phyloP scores from a whole-genome alignment of 192 early-diverging fungal genomes.

The Chytriomyces sp. region DNA sequence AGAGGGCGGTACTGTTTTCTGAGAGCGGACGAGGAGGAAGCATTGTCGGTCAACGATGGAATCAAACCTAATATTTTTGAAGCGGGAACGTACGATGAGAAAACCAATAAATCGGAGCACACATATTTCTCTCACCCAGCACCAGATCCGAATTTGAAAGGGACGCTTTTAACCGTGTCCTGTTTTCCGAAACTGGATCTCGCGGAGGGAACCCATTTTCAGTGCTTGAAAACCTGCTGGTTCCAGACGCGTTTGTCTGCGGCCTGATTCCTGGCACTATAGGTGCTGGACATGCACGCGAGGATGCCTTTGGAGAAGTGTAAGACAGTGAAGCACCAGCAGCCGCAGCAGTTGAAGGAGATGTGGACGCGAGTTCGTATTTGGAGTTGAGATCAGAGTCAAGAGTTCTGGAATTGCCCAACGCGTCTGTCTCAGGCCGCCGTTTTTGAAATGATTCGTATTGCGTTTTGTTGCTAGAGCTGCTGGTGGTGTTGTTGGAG shows the following conservation, averaged over 20 bases:
- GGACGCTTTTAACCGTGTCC: constrained; percentile 23
- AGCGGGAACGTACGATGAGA: neutral
- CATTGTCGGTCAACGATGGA: neutral
- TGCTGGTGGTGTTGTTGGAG: neutral
- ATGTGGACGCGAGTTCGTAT: neutral
- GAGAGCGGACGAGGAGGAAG: neutral
- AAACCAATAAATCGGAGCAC: neutral
- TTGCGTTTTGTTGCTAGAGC: neutral
- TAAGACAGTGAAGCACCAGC: neutral
- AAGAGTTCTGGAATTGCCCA: neutral
- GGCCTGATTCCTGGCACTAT: constrained; percentile 11
- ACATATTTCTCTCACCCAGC: neutral
- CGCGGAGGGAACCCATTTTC: neutral
- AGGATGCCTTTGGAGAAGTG: constrained; percentile 11
- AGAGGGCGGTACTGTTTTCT: constrained; percentile 29
- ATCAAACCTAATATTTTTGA: neutral
- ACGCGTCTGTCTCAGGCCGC: neutral
- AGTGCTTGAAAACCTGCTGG: neutral
- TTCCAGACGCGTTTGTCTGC: constrained; percentile 17
- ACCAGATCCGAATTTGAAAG: constrained; percentile 32
- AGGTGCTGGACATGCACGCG: constrained; percentile 3
- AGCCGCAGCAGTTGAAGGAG: too few relatives aligned
- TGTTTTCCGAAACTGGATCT: neutral
- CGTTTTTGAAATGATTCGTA: constrained; percentile 4
- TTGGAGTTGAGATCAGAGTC: neutral